Evolutionary conservation across 1,284 basidiomycete species (phyloP), one percentile per base, ranked within the genome.

Genomic region (Tylopilus orsonianus): DNA sequence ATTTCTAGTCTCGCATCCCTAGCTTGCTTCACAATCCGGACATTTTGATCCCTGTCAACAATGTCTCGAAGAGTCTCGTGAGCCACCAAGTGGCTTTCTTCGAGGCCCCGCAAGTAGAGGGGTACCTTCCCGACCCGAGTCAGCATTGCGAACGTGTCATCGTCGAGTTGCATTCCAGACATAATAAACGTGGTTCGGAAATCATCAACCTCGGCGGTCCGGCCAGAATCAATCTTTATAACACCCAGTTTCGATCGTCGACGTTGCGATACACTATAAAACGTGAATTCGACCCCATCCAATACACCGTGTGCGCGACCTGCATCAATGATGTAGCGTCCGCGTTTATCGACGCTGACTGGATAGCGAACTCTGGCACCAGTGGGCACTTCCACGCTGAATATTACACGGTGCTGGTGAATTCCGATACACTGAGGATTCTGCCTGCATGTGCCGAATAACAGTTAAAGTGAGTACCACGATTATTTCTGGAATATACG

Each of bases 381-480:
- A 9, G 2, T 8, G 18, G 27, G 27, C 13, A 50, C 35, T 32
- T 22, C 55, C 4, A 34, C 35, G 6, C 49, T 23, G 22, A 61
- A 62, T 22, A 62, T 27, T 32, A 43, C 10, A 9, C 59, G 58
- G 29, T 51, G 29, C 18, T 12, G 51, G 30, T 52, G 24, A 12
- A 32, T 0, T 4, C 59, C 59, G 35, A 55, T 50, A 12, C 57
- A 59, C 3, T 37, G 55, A 10, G 58, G 58, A 37, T 49, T 41
- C 36, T 59, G 58, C 8, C 41, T 57, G 24, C 14, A 40, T 13
- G 3, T 5, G 10, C 29, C 18, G 1, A 8, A 41, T 20, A n/a
- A n/a, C n/a, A n/a, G n/a, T n/a, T n/a, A 3, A n/a, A 5, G 3
- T 49, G 10, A 56, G 13, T 5, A 6, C 18, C 9, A 23, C 20